Base-by-base conservation (phyloP, 352 stramenopile species). In the Phytophthora brassicae region DNA sequence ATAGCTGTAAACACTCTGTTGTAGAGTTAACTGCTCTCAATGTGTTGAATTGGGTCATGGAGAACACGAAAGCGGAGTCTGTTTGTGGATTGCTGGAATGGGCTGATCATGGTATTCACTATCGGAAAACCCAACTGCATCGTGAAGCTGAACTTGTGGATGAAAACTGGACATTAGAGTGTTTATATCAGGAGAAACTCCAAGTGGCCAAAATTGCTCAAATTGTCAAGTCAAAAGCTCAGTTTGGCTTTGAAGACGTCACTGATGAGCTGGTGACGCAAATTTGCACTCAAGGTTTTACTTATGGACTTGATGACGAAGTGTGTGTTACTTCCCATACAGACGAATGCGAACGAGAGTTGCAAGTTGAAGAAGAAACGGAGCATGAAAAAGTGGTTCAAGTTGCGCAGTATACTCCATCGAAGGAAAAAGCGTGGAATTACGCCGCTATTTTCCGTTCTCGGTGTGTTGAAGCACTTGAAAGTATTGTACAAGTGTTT, bases 11-110 rank as follows among this genome's bases (percentile, higher is more conserved):
- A 16, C 16, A 12, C n/a, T n/a, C n/a, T n/a, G n/a, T n/a, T n/a
- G n/a, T n/a, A n/a, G n/a, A n/a, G n/a, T n/a, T n/a, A n/a, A n/a
- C 31, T 12, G 31, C 31, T 12, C 3, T 72, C 22, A 60, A 92
- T 38, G 75, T 96, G 17, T 43, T 97, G 23, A 74, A 87, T 29
- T 97, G 90, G 88, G 72, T 92, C 17, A 84, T 97, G 79, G 68
- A 85, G 19, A 97, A 96, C 62, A 96, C 91, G 0, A 77, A 85
- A 50, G 52, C 69, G 4, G 75, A 89, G 44, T 87, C 78, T 36
- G 68, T 77, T 12, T 43, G 66, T 14, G 89, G 89, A 0, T 28
- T 96, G 17, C 50, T 87, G 0, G 86, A 92, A 57, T 97, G 90
- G 88, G 78, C 84, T 11, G 54, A 74, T 17, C 92, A 90, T 57